These are phyloP conservation scores for Arabis hirsuta DNA, from an alignment of 345 rosid genomes.

Conservation along the genomic window DNA sequence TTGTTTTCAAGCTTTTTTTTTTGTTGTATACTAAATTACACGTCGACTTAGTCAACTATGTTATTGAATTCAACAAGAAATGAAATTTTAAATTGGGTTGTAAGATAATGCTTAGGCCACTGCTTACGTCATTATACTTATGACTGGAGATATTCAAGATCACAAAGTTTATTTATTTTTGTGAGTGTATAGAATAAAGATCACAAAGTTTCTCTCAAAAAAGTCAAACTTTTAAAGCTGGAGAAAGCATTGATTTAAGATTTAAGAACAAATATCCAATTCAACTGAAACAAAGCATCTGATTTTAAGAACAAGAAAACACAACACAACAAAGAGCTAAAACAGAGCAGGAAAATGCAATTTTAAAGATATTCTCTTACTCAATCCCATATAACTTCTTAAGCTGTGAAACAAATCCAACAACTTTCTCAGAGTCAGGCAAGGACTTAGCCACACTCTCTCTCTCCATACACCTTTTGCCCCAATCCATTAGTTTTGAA, in stretches of 20 bases:
- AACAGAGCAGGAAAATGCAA: neutral
- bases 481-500: slow-evolving; percentile 9
- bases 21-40: too few species aligned
- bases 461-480: neutral
- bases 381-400: slow-evolving; percentile 4
- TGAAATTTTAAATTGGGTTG: neutral
- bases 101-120: slow-evolving; percentile 24
- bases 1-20: neutral
- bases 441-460: slow-evolving; percentile 21
- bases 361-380: neutral
- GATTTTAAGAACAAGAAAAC: neutral
- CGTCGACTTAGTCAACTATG: neutral
- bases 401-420: neutral
- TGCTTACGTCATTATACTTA: slow-evolving; percentile 25
- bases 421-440: slow-evolving; percentile 13
- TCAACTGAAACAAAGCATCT: neutral
- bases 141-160: neutral
- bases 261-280: neutral
- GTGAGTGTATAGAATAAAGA: slow-evolving; percentile 1
- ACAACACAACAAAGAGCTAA: neutral
- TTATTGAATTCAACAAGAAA: neutral
- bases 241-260: neutral
- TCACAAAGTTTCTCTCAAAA: neutral
- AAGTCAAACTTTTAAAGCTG: neutral
- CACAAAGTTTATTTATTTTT: neutral